Conservation (phyloP, 768 basidiomycete genomes). For the Mrakia hoshinonis region DNA sequence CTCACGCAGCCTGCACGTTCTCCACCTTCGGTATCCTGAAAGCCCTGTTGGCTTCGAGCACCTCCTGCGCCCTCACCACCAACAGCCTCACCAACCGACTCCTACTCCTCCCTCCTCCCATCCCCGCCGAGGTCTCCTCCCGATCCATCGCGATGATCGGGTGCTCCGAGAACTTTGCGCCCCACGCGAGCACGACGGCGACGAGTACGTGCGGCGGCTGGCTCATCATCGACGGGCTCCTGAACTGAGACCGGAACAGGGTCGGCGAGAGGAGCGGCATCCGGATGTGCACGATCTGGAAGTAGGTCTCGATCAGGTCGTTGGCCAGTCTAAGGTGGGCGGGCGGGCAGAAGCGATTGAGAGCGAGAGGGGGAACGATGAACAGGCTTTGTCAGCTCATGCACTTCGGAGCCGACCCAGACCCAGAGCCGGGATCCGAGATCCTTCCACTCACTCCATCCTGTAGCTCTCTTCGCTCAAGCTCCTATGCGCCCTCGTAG, state of each 20-base stretch:
- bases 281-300: constrained; percentile 71
- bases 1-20: constrained; percentile 68
- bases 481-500: constrained; percentile 57
- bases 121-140: constrained; percentile 40
- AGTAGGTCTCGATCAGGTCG: constrained; percentile 89
- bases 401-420: constrained; percentile 29
- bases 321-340: constrained; percentile 79
- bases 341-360: not conserved
- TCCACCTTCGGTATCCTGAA: constrained; percentile 70
- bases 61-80: constrained; percentile 70
- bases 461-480: constrained; percentile 65
- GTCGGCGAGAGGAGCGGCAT: constrained; percentile 76
- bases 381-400: constrained; percentile 32
- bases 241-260: constrained; percentile 66
- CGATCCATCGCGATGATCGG: constrained; percentile 72
- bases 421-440: constrained; percentile 7
- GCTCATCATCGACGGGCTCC: constrained; percentile 31
- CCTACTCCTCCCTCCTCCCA: constrained; percentile 48
- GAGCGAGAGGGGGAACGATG: not conserved
- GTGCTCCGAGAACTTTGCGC: constrained; percentile 88
- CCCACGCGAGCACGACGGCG: constrained; percentile 82
- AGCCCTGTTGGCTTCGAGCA: constrained; percentile 78
- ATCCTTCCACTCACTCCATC: constrained; percentile 60
- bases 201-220: constrained; percentile 45
- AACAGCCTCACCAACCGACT: constrained; percentile 69